Evolutionary conservation across 257 asterid species (phyloP).

Genomic region (Linaria vulgaris): DNA sequence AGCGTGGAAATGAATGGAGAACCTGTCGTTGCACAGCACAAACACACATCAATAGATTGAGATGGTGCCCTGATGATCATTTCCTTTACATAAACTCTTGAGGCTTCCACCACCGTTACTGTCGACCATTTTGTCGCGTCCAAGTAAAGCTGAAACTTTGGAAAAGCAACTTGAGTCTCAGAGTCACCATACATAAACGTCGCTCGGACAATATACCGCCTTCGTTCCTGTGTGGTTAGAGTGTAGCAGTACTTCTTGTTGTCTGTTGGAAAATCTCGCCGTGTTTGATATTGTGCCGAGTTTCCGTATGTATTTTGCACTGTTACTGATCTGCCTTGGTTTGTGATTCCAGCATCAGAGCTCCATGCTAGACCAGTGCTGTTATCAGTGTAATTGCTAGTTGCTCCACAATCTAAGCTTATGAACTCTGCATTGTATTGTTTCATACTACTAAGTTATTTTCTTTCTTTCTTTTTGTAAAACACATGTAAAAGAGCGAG

Average conservation of each 20-base stretch:
- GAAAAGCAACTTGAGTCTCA: conserved; percentile 54
- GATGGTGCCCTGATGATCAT: conserved; percentile 93
- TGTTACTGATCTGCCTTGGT: conserved; percentile 49
- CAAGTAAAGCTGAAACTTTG: conserved; percentile 82
- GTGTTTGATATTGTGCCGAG: conserved; percentile 48
- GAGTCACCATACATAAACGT: conserved; percentile 75
- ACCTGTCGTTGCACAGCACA: conserved; percentile 93
- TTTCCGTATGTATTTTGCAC: conserved; percentile 38
- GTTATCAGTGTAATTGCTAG: conserved; percentile 57
- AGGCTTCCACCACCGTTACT: conserved; percentile 65
- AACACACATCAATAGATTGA: conserved; percentile 59
- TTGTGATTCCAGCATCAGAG: conserved; percentile 50
- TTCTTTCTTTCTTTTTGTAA: not conserved
- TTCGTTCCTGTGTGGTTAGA: conserved; percentile 60
- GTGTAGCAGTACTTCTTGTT: conserved; percentile 71
- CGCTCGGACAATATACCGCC: conserved; percentile 78
- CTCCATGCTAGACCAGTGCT: conserved; percentile 73
- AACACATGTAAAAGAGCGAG: not conserved
- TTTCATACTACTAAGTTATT: not conserved
- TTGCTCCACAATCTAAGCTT: conserved; percentile 91
- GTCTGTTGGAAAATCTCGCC: conserved; percentile 84
- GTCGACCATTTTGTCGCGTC: conserved; percentile 93
- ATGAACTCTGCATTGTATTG: conserved; percentile 75
- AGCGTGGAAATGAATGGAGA: conserved; percentile 88
- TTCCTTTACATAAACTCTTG: conserved; percentile 65